Percentiles rank a stretch among this genome's conserved stretches.
These are phyloP conservation scores for Alternaria incomplexa DNA, from an alignment of 2,329 filamentous ascomycete genomes.

Conservation along the genomic window DNA sequence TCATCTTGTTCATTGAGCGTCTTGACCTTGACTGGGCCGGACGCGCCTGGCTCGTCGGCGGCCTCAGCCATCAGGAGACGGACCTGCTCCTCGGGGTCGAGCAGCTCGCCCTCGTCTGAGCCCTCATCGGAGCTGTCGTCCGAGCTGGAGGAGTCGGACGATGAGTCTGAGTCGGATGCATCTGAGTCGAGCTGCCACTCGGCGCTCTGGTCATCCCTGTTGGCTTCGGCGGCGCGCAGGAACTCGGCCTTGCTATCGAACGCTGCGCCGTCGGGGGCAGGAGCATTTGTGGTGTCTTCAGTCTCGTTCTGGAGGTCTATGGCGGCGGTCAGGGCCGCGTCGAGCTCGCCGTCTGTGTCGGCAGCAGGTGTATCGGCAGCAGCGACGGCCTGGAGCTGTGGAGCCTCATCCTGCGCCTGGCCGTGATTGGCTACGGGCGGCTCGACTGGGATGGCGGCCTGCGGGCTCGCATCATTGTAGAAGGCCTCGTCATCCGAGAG, in stretches of 20 bases:
- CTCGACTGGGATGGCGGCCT: slow-evolving; percentile 12
- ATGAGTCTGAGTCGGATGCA: slow-evolving; percentile 64
- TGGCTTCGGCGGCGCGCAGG: slow-evolving; percentile 52
- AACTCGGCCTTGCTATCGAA: slow-evolving; percentile 50
- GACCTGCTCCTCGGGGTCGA: slow-evolving; percentile 82
- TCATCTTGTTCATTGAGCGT: slow-evolving; percentile 80
- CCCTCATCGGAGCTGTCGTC: slow-evolving; percentile 62
- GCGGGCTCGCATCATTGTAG: slow-evolving; percentile 33
- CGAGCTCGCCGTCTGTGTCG: slow-evolving; percentile 23
- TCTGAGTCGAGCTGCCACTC: slow-evolving; percentile 80
- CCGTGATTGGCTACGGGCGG: slow-evolving; percentile 27
- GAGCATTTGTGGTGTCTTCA: slow-evolving; percentile 3
- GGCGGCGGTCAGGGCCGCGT: slow-evolving; percentile 21
- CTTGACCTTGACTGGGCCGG: slow-evolving; percentile 65
- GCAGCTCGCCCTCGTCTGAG: slow-evolving; percentile 66
- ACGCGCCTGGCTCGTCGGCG: slow-evolving; percentile 78
- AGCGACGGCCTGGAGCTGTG: slow-evolving; percentile 26
- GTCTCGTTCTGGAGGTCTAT: slow-evolving; percentile 17
- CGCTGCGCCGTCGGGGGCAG: background rate
- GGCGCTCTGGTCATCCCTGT: slow-evolving; percentile 61
- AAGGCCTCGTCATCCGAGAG: slow-evolving; percentile 40
- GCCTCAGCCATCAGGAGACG: slow-evolving; percentile 85
- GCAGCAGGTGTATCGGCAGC: slow-evolving; percentile 18
- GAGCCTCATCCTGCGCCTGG: slow-evolving; percentile 27
- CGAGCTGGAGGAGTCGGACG: slow-evolving; percentile 54